Base-by-base conservation (phyloP, 352 stramenopile genomes). In the Phytophthora crassamura region DNA sequence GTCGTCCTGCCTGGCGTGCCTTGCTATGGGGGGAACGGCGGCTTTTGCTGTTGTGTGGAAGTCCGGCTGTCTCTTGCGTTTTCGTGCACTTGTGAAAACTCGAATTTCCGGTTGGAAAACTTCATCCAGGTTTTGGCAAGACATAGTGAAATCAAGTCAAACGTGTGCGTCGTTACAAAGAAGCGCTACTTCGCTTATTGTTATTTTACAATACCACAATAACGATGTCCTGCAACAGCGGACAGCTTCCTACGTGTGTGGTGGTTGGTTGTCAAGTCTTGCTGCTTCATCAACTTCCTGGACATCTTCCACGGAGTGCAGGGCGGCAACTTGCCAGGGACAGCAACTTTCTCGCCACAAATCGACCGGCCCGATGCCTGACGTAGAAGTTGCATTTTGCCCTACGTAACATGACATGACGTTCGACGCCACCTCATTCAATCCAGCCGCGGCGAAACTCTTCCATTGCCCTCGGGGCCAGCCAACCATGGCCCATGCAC, bases 351-450 rank as follows among this genome's bases (percentile, higher is more conserved):
- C 41, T 67, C 59, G 41, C 59, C 51, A 39, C 42, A 62, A 67
- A 62, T 67, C 36, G n/a, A n/a, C n/a, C n/a, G n/a, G n/a, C n/a
- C n/a, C n/a, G 22, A 25, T 25, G 49, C 12, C 36, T 36, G 36
- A 41, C 33, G 45, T 61, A 67, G 41, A 61, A 61, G 49, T 54
- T 43, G 49, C 33, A 18, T 40, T 25, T 30, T 30, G 43, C 35
- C 35, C 35, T 64, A 42, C 59, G 45, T 47, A 53, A 62, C 14
- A 28, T 52, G 47, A 30, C 46, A 38, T 41, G 36, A 52, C 47
- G 25, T 30, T 30, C 62, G 59, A 42, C 59, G 30, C 45, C 51
- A 62, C 53, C 59, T 67, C 59, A 67, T 65, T 67, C 52, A 14
- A 51, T 59, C 41, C 51, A 59, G 51, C 39, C 11, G 15, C 3